Conservation (phyloP, 768 basidiomycete genomes). For the Leccinum uliginosum region DNA sequence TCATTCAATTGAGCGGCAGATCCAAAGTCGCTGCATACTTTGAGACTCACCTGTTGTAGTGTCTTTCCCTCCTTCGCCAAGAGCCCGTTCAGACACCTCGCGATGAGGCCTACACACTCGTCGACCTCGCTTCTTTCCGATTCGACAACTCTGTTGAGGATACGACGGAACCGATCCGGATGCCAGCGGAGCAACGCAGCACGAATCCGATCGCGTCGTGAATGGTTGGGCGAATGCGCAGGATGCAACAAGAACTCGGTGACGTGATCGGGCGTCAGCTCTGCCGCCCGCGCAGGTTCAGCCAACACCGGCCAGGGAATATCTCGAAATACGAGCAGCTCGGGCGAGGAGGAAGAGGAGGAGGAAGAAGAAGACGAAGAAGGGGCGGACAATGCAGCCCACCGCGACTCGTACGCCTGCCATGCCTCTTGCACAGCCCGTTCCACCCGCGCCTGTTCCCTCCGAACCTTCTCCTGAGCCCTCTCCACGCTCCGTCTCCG, state of each 20-base stretch:
- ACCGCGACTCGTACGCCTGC: conserved; percentile 60
- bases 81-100: conserved; percentile 63
- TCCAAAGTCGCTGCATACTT: not conserved
- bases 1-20: not conserved
- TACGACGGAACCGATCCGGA: conserved; percentile 67
- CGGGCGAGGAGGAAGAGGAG: conserved; percentile 29
- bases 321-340: conserved; percentile 50
- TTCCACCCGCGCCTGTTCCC: conserved; percentile 39
- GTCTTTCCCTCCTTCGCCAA: conserved; percentile 38
- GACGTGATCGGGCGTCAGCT: conserved; percentile 54
- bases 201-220: conserved; percentile 63
- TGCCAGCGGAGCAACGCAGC: conserved; percentile 74
- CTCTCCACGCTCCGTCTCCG: conserved; percentile 33
- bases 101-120: conserved; percentile 61
- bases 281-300: conserved; percentile 40
- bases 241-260: conserved; percentile 58
- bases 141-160: conserved; percentile 48
- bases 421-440: conserved; percentile 52
- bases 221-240: conserved; percentile 53
- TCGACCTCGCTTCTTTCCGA: conserved; percentile 52
- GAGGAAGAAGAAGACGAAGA: no score
- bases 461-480: conserved; percentile 40
- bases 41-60: conserved; percentile 17
- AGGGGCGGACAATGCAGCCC: conserved; percentile 43
- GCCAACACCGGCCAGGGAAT: conserved; percentile 69